phyloP scores from a whole-genome alignment of 768 basidiomycete genomes.

The Strobilomyces echinocephalus region DNA sequence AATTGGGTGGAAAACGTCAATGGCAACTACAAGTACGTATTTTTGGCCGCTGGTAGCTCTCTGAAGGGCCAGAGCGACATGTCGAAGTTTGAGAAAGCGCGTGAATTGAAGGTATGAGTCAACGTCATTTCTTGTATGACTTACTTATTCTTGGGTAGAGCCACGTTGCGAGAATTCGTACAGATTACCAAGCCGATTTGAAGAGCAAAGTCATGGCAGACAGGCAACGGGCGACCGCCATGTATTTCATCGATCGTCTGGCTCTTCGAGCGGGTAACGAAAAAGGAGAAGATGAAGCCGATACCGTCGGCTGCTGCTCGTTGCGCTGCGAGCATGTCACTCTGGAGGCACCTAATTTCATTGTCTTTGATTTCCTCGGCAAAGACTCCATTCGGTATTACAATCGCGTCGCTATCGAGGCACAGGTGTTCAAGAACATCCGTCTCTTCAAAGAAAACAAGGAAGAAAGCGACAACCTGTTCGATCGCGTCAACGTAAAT shows the following conservation, averaged over 20 bases:
- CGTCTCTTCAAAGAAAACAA: constrained; percentile 95
- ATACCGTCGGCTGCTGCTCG: constrained; percentile 98
- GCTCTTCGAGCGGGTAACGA: constrained; percentile 99
- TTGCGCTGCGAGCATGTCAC: constrained; percentile 96
- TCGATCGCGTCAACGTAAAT: constrained; percentile 87
- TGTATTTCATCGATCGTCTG: constrained; percentile 97
- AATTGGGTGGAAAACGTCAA: constrained; percentile 99
- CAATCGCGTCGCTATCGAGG: constrained; percentile 83
- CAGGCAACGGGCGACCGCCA: constrained; percentile 95
- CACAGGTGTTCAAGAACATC: constrained; percentile 97
- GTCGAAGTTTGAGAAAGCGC: constrained; percentile 96
- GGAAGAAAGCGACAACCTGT: constrained; percentile 79
- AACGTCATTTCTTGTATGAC: neutral
- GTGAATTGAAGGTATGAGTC: constrained; percentile 78
- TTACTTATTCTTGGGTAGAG: constrained; percentile 44
- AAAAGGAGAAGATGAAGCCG: constrained; percentile 98
- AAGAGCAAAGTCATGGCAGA: constrained; percentile 91
- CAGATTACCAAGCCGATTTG: constrained; percentile 81
- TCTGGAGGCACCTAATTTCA: constrained; percentile 76
- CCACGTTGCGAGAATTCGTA: constrained; percentile 85
- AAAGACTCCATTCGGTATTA: constrained; percentile 99
- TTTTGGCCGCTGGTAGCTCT: constrained; percentile 94
- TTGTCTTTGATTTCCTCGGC: constrained; percentile 96
- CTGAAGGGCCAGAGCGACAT: constrained; percentile 98
- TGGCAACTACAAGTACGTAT: constrained; percentile 93